Evolutionary conservation across 352 stramenopile species (phyloP), one percentile per base, ranked within the genome.

Genomic region (Phytophthora constricta): DNA sequence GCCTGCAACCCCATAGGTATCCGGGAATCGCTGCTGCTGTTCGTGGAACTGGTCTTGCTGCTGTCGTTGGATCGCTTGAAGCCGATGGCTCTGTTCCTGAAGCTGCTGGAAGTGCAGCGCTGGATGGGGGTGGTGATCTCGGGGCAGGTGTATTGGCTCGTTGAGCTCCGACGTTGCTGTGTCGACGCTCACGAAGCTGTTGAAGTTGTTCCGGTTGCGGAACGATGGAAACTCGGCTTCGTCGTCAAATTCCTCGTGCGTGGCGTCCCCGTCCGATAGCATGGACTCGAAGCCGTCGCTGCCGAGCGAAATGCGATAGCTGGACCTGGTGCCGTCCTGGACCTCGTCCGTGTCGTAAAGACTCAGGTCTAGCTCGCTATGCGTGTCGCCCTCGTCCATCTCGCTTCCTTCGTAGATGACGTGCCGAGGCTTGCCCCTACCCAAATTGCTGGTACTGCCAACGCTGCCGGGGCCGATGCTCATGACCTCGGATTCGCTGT

Each of bases 331-430:
- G 31, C 62, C 33, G 27, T 67, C 49, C 49, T 22, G 37, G n/a
- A 72, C 46, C 48, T 87, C 77, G 22, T 92, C 79, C 17, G 63
- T 79, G 46, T 92, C 79, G 65, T 90, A 90, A 3, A 88, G 61
- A 53, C 85, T 81, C 20, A 88, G 56, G 41, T 90, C 81, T 26
- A 90, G 72, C 50, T 92, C 82, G 41, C 79, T 87, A 51, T 85
- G 66, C 1, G 58, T 57, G 50, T 82, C 79, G 53, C 68, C 65
- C 37, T 82, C 70, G 39, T 74, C 62, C 34, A 62, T 31, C 42
- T 74, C 65, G 26, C 65, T 65, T 37, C 47, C 59, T 46, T 73
- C 66, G 50, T 67, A 74, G 52, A 74, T 74, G 20, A 70, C 60
- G 25, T 66, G 60, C 2, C 60, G 60, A 8, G 60, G 66, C 13